phyloP scores from a whole-genome alignment of 2,329 filamentous ascomycete species.

The Fusarium buharicum region DNA sequence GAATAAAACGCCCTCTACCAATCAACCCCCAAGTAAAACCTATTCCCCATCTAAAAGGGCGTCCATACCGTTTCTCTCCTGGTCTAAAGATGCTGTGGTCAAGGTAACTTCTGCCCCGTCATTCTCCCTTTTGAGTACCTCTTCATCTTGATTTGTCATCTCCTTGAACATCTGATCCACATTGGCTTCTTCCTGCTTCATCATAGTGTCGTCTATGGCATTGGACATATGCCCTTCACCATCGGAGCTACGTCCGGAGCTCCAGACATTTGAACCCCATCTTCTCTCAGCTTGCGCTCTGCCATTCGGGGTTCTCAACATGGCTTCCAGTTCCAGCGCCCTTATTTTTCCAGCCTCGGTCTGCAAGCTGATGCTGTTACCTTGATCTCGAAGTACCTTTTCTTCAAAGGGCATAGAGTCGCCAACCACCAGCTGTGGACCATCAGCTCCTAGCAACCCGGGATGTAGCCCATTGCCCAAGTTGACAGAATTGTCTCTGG shows the following conservation, averaged over 20 bases:
- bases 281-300: constrained; percentile 62
- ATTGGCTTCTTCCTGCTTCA: constrained; percentile 57
- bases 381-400: constrained; percentile 59
- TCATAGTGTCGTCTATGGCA: constrained; percentile 46
- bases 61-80: constrained; percentile 59
- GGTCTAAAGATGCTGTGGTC: constrained; percentile 57
- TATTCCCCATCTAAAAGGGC: constrained; percentile 58
- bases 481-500: constrained; percentile 54
- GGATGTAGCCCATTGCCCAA: constrained; percentile 56
- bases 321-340: constrained; percentile 64
- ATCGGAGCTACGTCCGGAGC: constrained; percentile 45
- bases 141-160: constrained; percentile 64
- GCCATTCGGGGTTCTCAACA: constrained; percentile 61
- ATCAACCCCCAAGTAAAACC: constrained; percentile 8
- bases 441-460: constrained; percentile 55
- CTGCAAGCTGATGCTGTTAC: constrained; percentile 58
- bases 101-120: constrained; percentile 47
- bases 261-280: constrained; percentile 63
- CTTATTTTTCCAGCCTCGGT: constrained; percentile 60
- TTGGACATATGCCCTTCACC: constrained; percentile 43
- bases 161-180: constrained; percentile 67
- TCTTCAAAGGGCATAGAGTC: constrained; percentile 61
- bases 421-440: constrained; percentile 56
- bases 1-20: constrained; percentile 39
- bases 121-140: constrained; percentile 54